phyloP scores from a whole-genome alignment of 495 filamentous ascomycete species.

The Podospora pseudoanserina region DNA sequence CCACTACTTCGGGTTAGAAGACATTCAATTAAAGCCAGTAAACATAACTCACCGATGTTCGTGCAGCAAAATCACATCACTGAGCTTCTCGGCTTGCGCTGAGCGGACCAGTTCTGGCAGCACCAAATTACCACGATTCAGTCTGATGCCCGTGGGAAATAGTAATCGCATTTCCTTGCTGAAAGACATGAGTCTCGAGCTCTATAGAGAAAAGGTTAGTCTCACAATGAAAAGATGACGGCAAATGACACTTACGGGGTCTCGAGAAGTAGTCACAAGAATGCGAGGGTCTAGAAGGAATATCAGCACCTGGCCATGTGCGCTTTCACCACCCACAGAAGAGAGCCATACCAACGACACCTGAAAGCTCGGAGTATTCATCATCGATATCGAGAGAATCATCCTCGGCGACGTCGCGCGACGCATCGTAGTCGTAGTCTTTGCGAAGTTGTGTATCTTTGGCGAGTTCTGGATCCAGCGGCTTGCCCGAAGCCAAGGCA shows the following conservation, averaged over 20 bases:
- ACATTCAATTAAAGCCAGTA: not conserved
- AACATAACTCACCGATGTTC: conserved; percentile 57
- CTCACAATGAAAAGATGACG: not conserved
- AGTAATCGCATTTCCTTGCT: conserved; percentile 94
- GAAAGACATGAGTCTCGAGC: conserved; percentile 51
- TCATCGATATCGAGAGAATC: conserved; percentile 83
- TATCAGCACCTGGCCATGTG: conserved; percentile 8
- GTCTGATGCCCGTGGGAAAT: conserved; percentile 81
- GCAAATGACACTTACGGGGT: conserved; percentile 76
- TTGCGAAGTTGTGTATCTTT: conserved; percentile 81
- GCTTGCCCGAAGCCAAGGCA: conserved; percentile 74
- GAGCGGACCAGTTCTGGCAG: conserved; percentile 78
- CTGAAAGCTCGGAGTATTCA: conserved; percentile 50
- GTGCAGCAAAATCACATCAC: conserved; percentile 83
- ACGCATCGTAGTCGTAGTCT: conserved; percentile 93
- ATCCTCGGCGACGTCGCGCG: conserved; percentile 55
- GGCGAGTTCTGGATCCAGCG: conserved; percentile 80
- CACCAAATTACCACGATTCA: conserved; percentile 89
- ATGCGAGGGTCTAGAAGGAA: conserved; percentile 34
- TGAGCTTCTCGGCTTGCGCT: conserved; percentile 71
- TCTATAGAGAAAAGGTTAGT: not conserved
- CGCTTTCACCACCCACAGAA: not conserved
- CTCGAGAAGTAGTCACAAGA: conserved; percentile 87
- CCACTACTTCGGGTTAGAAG: conserved; percentile 45
- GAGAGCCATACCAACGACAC: conserved; percentile 22